A percentile compares a stretch with the other conserved stretches of the same genome.
Conservation (phyloP, 441 rosid species). For the Kokia cookei region DNA sequence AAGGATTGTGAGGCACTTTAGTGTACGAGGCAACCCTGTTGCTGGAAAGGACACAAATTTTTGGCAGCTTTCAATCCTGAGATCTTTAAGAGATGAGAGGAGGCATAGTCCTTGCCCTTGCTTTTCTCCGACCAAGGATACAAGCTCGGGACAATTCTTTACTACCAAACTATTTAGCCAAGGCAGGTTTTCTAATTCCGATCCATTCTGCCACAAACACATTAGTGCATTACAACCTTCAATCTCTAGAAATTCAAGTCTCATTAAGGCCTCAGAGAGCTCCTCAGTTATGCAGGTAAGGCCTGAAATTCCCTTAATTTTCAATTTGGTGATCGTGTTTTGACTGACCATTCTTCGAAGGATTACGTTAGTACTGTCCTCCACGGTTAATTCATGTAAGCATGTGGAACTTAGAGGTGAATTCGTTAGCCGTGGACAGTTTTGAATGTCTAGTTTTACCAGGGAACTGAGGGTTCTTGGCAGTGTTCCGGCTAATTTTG, state of each 20-base stretch:
- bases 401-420: neutral
- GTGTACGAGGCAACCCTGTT: neutral
- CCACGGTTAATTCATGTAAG: slow-evolving; percentile 1
- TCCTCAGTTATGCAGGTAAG: neutral
- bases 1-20: neutral
- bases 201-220: neutral
- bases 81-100: neutral
- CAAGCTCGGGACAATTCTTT: slow-evolving; percentile 1
- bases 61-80: slow-evolving; percentile 4
- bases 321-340: slow-evolving; percentile 1
- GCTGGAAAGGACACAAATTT: neutral
- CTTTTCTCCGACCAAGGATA: neutral
- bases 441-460: slow-evolving; percentile 1
- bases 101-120: neutral
- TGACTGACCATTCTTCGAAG: neutral
- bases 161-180: neutral
- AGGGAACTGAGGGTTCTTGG: neutral
- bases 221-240: neutral
- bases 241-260: slow-evolving; percentile 1
- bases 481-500: neutral
- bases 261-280: neutral
- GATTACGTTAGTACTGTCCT: neutral
- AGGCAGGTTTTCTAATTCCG: neutral
- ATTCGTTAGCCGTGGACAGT: neutral
- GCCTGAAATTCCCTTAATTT: neutral